Evolutionary conservation across 148 eudicot genomes (phyloP), one percentile per base, ranked within the genome.

Genomic region (Cornus kousa): DNA sequence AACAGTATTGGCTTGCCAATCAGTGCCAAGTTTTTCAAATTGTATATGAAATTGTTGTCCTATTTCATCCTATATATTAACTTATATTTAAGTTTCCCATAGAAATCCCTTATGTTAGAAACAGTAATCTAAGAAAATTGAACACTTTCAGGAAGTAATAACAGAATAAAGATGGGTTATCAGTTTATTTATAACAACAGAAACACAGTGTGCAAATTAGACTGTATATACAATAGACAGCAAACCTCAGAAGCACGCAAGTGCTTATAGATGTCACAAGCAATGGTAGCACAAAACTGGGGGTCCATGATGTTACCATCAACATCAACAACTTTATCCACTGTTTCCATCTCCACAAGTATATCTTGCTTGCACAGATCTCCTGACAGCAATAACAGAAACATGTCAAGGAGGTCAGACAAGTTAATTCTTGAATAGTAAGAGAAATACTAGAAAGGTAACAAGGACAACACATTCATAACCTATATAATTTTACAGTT

Each of bases 231-330:
- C 64, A 57, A 20, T 57, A 57, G 64, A 57, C 5, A 16, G 23
- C 37, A 22, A 78, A 92, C 97, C 97, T 90, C 97, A 32, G 97
- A 85, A 62, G 87, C 88, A 59, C 91, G 86, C 70, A 92, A 83
- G 76, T 90, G 89, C 73, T 88, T 88, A 87, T 90, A 92, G 37
- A 92, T 92, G 77, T 92, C 97, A 80, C 91, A 89, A 53, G 97
- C 93, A 71, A 90, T 84, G 70, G 91, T 89, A 43, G 97, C 88
- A 83, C 97, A 92, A 62, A 86, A 75, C 85, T 92, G 94, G 62
- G 97, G 97, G 77, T 92, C 94, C 74, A 65, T 71, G 62, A 84
- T 53, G 77, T 85, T 85, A 60, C 84, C 81, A 84, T 92, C 97
- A 75, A 92, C 67, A 74, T 89, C 71, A 57, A 86, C 86, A 77